Conservation (phyloP, 2,329 filamentous ascomycete genomes). For the Byssothecium circinans region DNA sequence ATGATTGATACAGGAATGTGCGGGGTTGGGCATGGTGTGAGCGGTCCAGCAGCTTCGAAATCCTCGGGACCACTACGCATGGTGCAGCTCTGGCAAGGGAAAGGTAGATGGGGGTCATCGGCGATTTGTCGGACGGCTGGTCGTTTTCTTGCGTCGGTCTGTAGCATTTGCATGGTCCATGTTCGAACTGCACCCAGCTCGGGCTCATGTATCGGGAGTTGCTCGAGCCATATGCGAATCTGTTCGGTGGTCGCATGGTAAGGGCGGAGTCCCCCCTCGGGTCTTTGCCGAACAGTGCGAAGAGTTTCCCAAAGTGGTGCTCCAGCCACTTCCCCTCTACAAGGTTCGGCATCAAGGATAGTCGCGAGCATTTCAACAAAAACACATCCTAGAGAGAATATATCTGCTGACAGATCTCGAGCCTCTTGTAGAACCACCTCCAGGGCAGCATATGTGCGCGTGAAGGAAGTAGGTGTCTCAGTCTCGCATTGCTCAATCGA, state of each 20-base stretch:
- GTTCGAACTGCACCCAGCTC: conserved; percentile 8
- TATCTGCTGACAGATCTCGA: conserved; percentile 20
- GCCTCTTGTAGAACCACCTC: conserved; percentile 21
- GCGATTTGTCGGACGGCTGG: conserved; percentile 12
- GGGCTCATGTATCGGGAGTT: background rate
- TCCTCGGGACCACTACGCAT: conserved; percentile 8
- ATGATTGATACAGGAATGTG: background rate
- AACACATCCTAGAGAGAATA: conserved; percentile 28
- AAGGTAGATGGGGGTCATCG: conserved; percentile 10
- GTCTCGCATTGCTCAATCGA: conserved; percentile 14
- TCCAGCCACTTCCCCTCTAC: background rate
- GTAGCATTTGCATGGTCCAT: conserved; percentile 8
- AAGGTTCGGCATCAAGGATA: conserved; percentile 4
- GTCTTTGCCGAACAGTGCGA: background rate
- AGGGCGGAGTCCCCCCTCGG: conserved; percentile 4
- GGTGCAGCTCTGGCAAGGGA: conserved; percentile 14
- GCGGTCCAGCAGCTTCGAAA: conserved; percentile 10
- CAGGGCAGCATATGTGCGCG: conserved; percentile 23
- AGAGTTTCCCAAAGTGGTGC: conserved; percentile 1
- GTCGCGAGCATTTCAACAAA: conserved; percentile 24
- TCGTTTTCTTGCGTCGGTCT: conserved; percentile 2
- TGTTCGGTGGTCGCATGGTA: conserved; percentile 5
- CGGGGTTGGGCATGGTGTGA: conserved; percentile 7
- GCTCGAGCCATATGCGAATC: conserved; percentile 1
- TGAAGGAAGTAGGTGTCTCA: conserved; percentile 18